A percentile compares a stretch with the other conserved stretches of the same genome.
These are phyloP conservation scores for Chionographis japonica DNA, from an alignment of 106 monocot species.

Conservation along the genomic window DNA sequence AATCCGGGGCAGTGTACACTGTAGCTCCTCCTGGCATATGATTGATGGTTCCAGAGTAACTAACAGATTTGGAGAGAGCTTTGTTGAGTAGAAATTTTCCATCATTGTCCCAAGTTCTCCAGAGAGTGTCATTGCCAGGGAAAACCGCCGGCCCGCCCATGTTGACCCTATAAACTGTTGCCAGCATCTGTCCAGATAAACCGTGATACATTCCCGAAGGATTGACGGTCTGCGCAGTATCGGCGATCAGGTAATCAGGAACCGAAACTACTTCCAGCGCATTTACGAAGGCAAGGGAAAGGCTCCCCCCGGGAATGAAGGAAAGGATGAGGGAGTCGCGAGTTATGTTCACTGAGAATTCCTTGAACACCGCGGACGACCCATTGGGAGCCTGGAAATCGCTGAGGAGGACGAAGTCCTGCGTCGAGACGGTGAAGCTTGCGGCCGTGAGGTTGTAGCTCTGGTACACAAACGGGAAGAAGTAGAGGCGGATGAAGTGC, in stretches of 20 bases:
- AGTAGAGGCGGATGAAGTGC: constrained; percentile 73
- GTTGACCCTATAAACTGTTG: constrained; percentile 72
- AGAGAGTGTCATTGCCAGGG: constrained; percentile 55
- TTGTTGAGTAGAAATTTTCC: constrained; percentile 18
- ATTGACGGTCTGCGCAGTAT: constrained; percentile 33
- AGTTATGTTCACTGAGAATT: constrained; percentile 45
- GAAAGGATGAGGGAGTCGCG: constrained; percentile 23
- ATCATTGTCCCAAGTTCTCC: constrained; percentile 68
- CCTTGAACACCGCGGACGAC: constrained; percentile 26
- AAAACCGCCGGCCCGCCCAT: constrained; percentile 51
- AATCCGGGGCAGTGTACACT: constrained; percentile 39
- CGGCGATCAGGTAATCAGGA: constrained; percentile 50
- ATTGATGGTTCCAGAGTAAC: constrained; percentile 3
- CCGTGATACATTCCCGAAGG: constrained; percentile 23
- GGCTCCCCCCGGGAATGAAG: constrained; percentile 33
- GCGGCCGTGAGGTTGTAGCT: constrained; percentile 39
- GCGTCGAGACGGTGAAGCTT: constrained; percentile 44
- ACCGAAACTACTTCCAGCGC: constrained; percentile 74
- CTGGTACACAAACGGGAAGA: constrained; percentile 58
- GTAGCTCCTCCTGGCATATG: constrained; percentile 26
- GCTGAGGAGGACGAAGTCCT: constrained; percentile 30
- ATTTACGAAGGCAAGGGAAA: constrained; percentile 48
- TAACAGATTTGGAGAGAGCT: constrained; percentile 6
- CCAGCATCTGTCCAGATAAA: constrained; percentile 32
- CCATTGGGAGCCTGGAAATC: constrained; percentile 32